Base-by-base conservation (phyloP, 192 early-diverging fungal species). In the Coemansia sp. region DNA sequence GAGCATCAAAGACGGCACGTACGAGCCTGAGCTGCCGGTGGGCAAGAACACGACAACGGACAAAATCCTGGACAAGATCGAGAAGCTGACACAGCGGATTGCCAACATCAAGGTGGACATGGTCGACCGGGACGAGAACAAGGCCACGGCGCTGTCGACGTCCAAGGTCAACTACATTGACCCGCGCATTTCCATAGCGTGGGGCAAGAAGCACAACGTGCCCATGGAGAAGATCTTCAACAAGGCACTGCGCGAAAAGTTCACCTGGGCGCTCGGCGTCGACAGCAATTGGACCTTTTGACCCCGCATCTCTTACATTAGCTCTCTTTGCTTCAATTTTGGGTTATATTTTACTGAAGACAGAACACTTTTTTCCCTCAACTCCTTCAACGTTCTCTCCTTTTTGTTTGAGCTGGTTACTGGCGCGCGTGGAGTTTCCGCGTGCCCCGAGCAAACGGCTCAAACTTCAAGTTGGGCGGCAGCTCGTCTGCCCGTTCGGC, bases 81-180 rank as follows among this genome's bases (percentile, higher is more conserved):
- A 79, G 35, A 90, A 85, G 55, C 49, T 91, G 29, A 74, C 75
- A 7, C 87, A 88, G 25, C 78, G 81, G 22, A 91, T 98, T 55
- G 74, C 81, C 21, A 83, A 83, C 17, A 82, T 85, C 29, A 85
- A 89, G 54, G 75, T 89, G 15, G 70, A 84, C 35, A 81, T 86
- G 75, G 81, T 87, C 6, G 95, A 96, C 63, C 95, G 92, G 89
- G 94, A 99, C 61, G 93, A 96, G 53, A 94, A 92, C 80, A 99
- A 96, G 75, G 86, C 89, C 30, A 96, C 93, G 11, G 90, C 96
- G 0, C 74, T 99, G 56, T 86, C 93, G 15, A 99, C 96, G 2
- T 96, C 94, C 26, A 97, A 97, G 78, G 87, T 93, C 72, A 99
- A 99, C 78, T 99, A 99, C 78, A 93, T 97, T 51, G 96, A 99